Percentiles rank a stretch among this genome's conserved stretches.
Evolutionary conservation across 2,329 filamentous ascomycete species (phyloP).

Genomic region (Grosmannia clavigera): DNA sequence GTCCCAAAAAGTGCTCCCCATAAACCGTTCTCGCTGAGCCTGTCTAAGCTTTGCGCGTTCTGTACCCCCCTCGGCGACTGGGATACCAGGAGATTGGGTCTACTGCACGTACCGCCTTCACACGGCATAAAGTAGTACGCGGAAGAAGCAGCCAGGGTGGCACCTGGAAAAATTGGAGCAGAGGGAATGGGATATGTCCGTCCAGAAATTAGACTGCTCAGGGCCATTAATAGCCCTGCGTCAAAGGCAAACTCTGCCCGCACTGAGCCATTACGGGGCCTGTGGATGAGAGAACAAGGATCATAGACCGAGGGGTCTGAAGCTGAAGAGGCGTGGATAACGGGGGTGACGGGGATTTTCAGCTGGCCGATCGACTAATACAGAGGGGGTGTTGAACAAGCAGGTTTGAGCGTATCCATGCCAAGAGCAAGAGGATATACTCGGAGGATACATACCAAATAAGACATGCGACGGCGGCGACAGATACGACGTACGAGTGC

Average conservation of each 20-base stretch:
- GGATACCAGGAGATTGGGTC: conserved; percentile 1
- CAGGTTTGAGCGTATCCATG: not conserved
- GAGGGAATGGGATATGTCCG: not conserved
- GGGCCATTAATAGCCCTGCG: not conserved
- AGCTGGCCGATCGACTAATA: not conserved
- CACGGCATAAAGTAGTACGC: not conserved
- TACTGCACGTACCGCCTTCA: not conserved
- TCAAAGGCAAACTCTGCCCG: not conserved
- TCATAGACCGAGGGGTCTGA: not conserved
- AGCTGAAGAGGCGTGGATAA: conserved; percentile 1
- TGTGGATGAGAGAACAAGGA: not conserved
- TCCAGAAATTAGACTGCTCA: not conserved
- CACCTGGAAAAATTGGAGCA: not conserved
- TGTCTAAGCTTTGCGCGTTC: not conserved
- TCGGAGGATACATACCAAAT: not conserved
- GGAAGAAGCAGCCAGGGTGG: not conserved
- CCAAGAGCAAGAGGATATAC: not conserved
- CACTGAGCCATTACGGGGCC: not conserved
- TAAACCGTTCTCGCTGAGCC: not conserved
- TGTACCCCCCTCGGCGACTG: not conserved
- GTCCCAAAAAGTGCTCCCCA: not conserved
- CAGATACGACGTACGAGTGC: not conserved
- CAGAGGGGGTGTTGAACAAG: not conserved
- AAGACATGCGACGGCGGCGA: not conserved
- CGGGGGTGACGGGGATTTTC: not conserved